These are phyloP conservation scores for Acephala macrosclerotiorum DNA, from an alignment of 2,329 filamentous ascomycete species.

Conservation along the genomic window DNA sequence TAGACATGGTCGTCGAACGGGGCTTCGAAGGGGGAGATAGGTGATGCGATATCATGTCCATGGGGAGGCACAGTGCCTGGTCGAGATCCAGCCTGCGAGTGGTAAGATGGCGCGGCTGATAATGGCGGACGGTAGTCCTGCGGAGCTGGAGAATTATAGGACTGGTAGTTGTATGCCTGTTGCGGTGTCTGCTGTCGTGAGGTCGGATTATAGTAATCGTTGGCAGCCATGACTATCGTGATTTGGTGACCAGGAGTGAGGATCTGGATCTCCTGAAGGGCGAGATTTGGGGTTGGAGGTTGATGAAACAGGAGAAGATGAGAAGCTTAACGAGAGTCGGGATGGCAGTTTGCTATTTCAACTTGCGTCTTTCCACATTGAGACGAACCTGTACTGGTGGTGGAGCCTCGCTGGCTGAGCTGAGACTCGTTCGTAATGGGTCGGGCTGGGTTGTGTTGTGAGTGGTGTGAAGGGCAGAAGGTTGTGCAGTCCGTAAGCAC, in stretches of 20 bases:
- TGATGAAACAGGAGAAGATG: conserved; percentile 9
- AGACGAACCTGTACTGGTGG: background rate
- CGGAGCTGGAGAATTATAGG: conserved; percentile 26
- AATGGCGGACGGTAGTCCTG: conserved; percentile 20
- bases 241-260: background rate
- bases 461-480: conserved; percentile 1
- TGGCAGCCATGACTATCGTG: conserved; percentile 2
- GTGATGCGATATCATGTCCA: conserved; percentile 28
- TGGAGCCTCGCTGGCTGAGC: conserved; percentile 3
- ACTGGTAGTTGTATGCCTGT: conserved; percentile 20
- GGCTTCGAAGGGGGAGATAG: conserved; percentile 66
- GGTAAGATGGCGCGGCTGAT: conserved; percentile 36
- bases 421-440: conserved; percentile 7
- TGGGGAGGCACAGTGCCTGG: conserved; percentile 27
- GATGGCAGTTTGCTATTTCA: conserved; percentile 10
- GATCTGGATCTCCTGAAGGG: background rate
- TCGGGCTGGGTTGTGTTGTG: background rate
- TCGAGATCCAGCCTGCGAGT: conserved; percentile 36
- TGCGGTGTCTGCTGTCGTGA: conserved; percentile 5
- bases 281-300: background rate
- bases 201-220: conserved; percentile 3
- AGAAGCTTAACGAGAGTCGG: conserved; percentile 11
- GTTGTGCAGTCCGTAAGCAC: background rate
- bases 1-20: conserved; percentile 75
- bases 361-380: conserved; percentile 1